These are phyloP conservation scores for Tuber calosporum DNA, from an alignment of 495 filamentous ascomycete genomes.

Conservation along the genomic window DNA sequence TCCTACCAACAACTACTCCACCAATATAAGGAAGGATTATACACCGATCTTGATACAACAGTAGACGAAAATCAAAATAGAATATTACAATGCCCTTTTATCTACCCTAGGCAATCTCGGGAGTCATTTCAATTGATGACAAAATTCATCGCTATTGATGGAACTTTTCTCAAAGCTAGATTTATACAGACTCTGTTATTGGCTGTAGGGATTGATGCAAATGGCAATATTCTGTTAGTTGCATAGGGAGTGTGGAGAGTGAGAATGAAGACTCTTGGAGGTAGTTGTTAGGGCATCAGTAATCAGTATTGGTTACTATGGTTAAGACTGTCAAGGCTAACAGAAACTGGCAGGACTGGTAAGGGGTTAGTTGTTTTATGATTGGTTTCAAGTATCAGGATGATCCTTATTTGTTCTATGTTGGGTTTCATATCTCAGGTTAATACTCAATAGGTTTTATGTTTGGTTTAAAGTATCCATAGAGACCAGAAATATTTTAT, in stretches of 20 bases:
- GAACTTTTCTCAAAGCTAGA: slow-evolving; percentile 16
- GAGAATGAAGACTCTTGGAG: slow-evolving; percentile 17
- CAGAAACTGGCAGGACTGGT: too few species aligned
- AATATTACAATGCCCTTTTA: not conserved
- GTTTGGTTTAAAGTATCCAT: too few species aligned
- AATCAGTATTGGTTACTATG: too few species aligned
- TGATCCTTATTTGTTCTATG: too few species aligned
- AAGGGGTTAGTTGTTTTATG: too few species aligned
- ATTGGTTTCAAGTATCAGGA: too few species aligned
- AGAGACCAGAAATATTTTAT: too few species aligned
- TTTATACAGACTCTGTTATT: slow-evolving; percentile 20
- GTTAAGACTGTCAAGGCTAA: too few species aligned
- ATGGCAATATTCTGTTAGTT: slow-evolving; percentile 12
- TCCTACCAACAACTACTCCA: slow-evolving; percentile 20
- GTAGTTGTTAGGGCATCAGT: slow-evolving; percentile 11
- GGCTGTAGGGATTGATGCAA: slow-evolving; percentile 19
- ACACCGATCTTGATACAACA: not conserved
- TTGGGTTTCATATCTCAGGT: too few species aligned
- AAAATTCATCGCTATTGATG: slow-evolving; percentile 1
- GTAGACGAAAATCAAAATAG: not conserved
- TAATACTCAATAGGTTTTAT: too few species aligned
- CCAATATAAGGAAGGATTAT: not conserved
- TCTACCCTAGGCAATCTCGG: not conserved
- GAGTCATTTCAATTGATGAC: not conserved
- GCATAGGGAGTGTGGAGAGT: slow-evolving; percentile 20